Evolutionary conservation across 352 stramenopile genomes (phyloP).

Genomic region (Pythium volutum): DNA sequence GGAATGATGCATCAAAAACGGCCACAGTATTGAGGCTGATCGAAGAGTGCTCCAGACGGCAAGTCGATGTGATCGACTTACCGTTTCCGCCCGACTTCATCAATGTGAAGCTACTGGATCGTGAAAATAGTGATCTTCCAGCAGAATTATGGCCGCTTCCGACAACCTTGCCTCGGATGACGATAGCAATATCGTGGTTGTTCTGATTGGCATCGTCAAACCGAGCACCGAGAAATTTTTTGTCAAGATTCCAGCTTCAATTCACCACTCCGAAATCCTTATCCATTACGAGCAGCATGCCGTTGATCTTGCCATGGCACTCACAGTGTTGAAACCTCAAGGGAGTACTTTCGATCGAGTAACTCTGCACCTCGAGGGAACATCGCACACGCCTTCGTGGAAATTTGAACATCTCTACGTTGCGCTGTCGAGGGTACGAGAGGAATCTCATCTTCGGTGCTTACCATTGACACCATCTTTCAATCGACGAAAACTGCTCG

Average conservation of each 20-base stretch:
- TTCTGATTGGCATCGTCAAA: constrained; percentile 1
- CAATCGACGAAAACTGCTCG: too few relatives aligned
- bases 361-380: constrained; percentile 2
- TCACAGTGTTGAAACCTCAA: constrained; percentile 12
- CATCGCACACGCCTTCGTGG: neutral
- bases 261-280: neutral
- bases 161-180: too few relatives aligned
- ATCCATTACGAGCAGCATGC: neutral
- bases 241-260: neutral
- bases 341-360: constrained; percentile 6
- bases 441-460: neutral
- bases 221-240: neutral
- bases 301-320: neutral
- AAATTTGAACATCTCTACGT: constrained; percentile 9
- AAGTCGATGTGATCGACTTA: neutral
- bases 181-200: too few relatives aligned
- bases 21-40: neutral
- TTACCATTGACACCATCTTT: neutral
- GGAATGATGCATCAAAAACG: constrained; percentile 8
- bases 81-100: constrained; percentile 9
- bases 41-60: neutral
- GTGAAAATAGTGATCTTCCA: too few relatives aligned
- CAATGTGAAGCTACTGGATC: constrained; percentile 3
- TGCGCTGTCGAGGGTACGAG: constrained; percentile 1
- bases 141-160: too few relatives aligned